Evolutionary conservation across 495 filamentous ascomycete species (phyloP).

Genomic region (Pyrenopolyporus hunteri): DNA sequence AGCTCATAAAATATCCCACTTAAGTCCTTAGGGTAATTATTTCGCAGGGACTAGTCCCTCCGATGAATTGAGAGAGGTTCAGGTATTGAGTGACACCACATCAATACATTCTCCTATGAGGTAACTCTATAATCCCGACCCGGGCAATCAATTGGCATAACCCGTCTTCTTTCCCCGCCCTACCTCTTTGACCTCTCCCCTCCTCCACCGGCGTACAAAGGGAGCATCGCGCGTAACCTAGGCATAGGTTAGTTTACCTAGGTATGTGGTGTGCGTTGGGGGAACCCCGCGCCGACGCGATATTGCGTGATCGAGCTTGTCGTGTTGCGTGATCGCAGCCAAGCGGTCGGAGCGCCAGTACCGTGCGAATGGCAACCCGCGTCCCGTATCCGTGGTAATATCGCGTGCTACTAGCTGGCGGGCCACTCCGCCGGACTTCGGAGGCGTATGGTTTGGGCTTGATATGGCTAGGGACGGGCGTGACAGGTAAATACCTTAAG

Average conservation of each 20-base stretch:
- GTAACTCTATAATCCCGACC: background rate
- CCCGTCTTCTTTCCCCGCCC: conserved; percentile 9
- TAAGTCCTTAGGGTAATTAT: background rate
- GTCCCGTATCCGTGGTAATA: background rate
- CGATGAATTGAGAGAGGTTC: background rate
- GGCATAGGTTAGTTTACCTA: no score
- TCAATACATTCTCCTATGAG: background rate
- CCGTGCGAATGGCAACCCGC: conserved; percentile 2
- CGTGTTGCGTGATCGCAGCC: conserved; percentile 26
- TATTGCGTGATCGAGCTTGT: conserved; percentile 30
- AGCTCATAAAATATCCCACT: background rate
- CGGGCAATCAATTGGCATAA: background rate
- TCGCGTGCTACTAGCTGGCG: background rate
- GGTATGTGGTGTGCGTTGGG: background rate
- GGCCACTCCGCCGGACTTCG: conserved; percentile 21
- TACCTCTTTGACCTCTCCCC: background rate
- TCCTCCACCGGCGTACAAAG: conserved; percentile 15
- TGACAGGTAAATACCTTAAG: no score
- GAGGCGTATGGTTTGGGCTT: conserved; percentile 8
- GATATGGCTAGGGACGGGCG: no score
- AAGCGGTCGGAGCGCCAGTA: conserved; percentile 7
- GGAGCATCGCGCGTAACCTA: conserved; percentile 1
- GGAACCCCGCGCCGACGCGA: conserved; percentile 20
- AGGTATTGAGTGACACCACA: background rate
- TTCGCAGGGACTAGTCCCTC: background rate